Conservation (phyloP, 2,329 filamentous ascomycete species). For the Talaromyces amestolkiae region DNA sequence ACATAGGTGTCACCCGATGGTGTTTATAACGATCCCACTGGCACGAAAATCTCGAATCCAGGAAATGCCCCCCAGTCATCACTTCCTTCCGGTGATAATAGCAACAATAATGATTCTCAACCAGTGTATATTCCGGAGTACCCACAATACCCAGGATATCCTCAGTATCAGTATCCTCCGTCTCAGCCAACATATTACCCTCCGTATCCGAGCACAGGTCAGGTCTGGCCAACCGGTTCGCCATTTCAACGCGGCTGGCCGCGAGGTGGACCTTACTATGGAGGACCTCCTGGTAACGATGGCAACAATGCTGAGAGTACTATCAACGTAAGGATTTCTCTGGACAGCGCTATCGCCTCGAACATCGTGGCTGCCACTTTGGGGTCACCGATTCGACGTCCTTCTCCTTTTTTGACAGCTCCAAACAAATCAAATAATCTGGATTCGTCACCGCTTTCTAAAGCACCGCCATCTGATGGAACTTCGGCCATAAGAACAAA, state of each 20-base stretch:
- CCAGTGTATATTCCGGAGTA: conserved; percentile 15
- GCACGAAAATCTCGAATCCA: background rate
- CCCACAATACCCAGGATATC: conserved; percentile 6
- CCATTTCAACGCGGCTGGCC: conserved; percentile 18
- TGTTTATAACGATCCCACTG: conserved; percentile 19
- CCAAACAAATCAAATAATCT: background rate
- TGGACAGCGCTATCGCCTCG: conserved; percentile 13
- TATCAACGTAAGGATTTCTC: conserved; percentile 15
- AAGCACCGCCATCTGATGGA: background rate
- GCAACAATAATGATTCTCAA: conserved; percentile 4
- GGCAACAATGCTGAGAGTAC: conserved; percentile 11
- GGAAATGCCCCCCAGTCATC: conserved; percentile 1
- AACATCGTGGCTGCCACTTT: conserved; percentile 16
- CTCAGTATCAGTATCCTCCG: background rate
- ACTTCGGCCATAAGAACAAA: conserved; percentile 8
- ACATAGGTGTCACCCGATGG: conserved; percentile 23
- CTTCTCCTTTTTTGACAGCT: conserved; percentile 10
- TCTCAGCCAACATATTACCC: conserved; percentile 9
- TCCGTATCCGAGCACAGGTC: background rate
- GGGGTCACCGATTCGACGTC: conserved; percentile 1
- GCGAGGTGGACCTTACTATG: conserved; percentile 14
- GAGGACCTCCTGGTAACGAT: background rate
- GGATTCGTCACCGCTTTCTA: background rate
- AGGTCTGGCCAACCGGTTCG: conserved; percentile 10
- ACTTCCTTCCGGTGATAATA: background rate